phyloP scores from a whole-genome alignment of 805 yeast species.

The Citeromyces matritensis region DNA sequence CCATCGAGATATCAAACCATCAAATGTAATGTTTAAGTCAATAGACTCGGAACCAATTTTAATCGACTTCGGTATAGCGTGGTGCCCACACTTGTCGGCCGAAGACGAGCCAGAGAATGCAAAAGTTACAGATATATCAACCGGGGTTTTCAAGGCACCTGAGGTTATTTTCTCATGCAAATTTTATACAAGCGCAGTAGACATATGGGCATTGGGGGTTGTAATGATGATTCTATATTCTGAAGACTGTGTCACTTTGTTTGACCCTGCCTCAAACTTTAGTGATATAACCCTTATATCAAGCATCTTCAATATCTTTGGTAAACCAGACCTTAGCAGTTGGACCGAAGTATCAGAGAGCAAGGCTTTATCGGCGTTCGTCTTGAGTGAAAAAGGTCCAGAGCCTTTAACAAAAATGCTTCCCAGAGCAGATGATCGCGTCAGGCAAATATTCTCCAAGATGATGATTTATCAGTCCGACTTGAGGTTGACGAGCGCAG shows the following conservation, averaged over 20 bases:
- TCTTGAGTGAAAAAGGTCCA: too few relatives aligned
- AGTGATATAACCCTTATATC: too few relatives aligned
- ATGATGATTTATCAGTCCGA: too few relatives aligned
- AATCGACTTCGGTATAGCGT: conserved; percentile 26
- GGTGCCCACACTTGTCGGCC: conserved; percentile 35
- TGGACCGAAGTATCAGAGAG: too few relatives aligned
- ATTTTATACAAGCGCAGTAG: conserved; percentile 39
- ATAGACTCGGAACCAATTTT: conserved; percentile 15
- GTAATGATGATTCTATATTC: conserved; percentile 38
- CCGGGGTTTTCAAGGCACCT: conserved; percentile 60
- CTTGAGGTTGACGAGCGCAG: too few relatives aligned
- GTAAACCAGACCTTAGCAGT: too few relatives aligned
- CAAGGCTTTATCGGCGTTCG: too few relatives aligned
- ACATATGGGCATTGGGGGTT: conserved; percentile 63
- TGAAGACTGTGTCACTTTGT: conserved; percentile 18
- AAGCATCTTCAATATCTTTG: too few relatives aligned
- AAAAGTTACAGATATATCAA: conserved; percentile 43
- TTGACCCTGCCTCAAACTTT: conserved; percentile 4
- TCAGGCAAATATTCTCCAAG: too few relatives aligned
- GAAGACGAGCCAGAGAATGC: conserved; percentile 39
- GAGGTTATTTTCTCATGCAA: conserved; percentile 51
- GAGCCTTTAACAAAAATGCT: too few relatives aligned
- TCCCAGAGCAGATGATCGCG: too few relatives aligned
- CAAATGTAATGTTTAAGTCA: conserved; percentile 26
- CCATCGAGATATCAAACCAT: conserved; percentile 74